Percentiles rank a stretch among this genome's conserved stretches.
phyloP scores from a whole-genome alignment of 2,329 filamentous ascomycete genomes.

The Arthrobotrys megalospora region DNA sequence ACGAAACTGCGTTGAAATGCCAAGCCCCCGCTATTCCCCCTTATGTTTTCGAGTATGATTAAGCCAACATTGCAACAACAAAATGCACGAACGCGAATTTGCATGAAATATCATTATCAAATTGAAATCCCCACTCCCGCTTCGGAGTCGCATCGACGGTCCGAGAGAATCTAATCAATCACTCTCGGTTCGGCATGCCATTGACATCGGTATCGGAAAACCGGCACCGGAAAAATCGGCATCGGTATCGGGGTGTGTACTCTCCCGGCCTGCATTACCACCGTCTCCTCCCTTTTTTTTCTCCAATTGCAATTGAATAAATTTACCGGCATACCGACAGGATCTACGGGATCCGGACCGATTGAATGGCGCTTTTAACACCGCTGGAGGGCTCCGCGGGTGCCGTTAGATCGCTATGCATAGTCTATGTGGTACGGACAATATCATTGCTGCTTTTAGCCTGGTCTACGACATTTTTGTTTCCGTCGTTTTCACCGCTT shows the following conservation, averaged over 20 bases:
- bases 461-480: slow-evolving; percentile 70
- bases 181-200: slow-evolving; percentile 15
- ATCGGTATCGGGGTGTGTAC: slow-evolving; percentile 34
- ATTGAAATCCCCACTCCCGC: slow-evolving; percentile 10
- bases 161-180: slow-evolving; percentile 23
- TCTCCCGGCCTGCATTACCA: slow-evolving; percentile 9
- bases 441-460: slow-evolving; percentile 76
- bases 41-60: not conserved
- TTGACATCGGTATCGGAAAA: slow-evolving; percentile 21
- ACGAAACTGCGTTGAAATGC: slow-evolving; percentile 43
- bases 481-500: slow-evolving; percentile 69
- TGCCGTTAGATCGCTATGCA: slow-evolving; percentile 62
- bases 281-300: not conserved
- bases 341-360: not conserved
- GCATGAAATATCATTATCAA: slow-evolving; percentile 29
- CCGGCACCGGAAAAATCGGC: slow-evolving; percentile 19
- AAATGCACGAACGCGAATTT: not conserved
- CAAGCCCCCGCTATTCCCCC: slow-evolving; percentile 21
- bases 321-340: not conserved
- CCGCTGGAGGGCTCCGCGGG: slow-evolving; percentile 50
- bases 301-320: slow-evolving; percentile 16
- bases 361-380: slow-evolving; percentile 27
- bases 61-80: slow-evolving; percentile 19
- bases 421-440: slow-evolving; percentile 77
- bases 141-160: slow-evolving; percentile 29